Base-by-base conservation (phyloP, 805 yeast genomes). In the Ogataea nitratoaversa region DNA sequence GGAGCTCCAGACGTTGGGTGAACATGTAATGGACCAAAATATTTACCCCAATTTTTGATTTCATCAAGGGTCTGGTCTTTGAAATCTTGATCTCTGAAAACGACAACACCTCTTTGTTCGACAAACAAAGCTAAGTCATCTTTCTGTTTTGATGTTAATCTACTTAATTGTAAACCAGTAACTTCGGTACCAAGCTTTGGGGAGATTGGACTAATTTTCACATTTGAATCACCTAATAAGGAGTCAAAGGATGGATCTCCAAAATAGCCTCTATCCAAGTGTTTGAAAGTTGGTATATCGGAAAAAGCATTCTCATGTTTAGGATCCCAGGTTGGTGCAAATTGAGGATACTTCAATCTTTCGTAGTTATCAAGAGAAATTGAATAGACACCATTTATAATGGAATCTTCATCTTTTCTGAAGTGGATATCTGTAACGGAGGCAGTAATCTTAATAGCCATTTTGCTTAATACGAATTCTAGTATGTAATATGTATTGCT, bases 1-100 rank as follows among this genome's bases (percentile, higher is more conserved):
- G 84, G 87, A 9, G 84, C 78, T 20, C 88, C 88, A 11, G 84
- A 76, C 11, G 85, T 78, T 34, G 86, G 86, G 55, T 83, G 89
- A 44, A 80, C 70, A 59, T 83, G 88, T 44, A 78, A 68, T 30
- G 78, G 78, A 23, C 91, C 90, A 56, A 77, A 83, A 56, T 82
- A 75, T 32, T 61, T 62, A 38, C 83, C 86, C 59, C 67, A 79
- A 31, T 80, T 67, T 22, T 56, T 63, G 38, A 62, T 55, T 46
- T 70, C 72, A 18, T 62, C 64, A 3, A 78, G 75, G 8, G 80
- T 76, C 39, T 70, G 61, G 4, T 70, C 67, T 27, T 76, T 74
- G 46, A 83, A 72, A 56, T 83, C 85, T 60, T 81, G 86, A 44
- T 76, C 71, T 53, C 81, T 70, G 57, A 81, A 78, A 5, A 78